Evolutionary conservation across 1,284 basidiomycete genomes (phyloP).

Genomic region (Fomitopsis palustris): DNA sequence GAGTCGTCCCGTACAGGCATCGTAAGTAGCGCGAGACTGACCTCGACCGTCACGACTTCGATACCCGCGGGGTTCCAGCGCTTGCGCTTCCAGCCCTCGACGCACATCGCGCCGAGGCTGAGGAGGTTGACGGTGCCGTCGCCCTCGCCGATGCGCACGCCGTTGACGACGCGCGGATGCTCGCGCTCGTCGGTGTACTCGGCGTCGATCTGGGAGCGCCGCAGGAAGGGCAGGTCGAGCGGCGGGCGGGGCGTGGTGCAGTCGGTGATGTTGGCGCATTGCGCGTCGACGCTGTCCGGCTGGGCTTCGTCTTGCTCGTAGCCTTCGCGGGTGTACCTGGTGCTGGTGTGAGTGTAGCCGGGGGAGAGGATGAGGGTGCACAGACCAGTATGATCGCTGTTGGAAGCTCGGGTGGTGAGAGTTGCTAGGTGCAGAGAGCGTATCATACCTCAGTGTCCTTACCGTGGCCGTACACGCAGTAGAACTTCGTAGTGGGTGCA

Average conservation of each 20-base stretch:
- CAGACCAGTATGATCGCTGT: slow-evolving; percentile 75
- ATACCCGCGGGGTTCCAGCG: slow-evolving; percentile 95
- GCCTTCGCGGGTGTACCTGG: slow-evolving; percentile 69
- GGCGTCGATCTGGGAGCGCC: slow-evolving; percentile 80
- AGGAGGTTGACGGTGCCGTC: slow-evolving; percentile 94
- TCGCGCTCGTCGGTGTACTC: slow-evolving; percentile 68
- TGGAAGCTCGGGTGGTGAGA: not conserved
- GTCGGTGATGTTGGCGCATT: slow-evolving; percentile 37
- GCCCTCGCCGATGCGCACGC: slow-evolving; percentile 89
- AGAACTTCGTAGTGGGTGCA: slow-evolving; percentile 92
- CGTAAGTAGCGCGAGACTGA: slow-evolving; percentile 26
- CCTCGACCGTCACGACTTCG: slow-evolving; percentile 84
- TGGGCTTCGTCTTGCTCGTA: slow-evolving; percentile 64
- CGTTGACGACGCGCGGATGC: slow-evolving; percentile 72
- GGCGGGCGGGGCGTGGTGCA: slow-evolving; percentile 42
- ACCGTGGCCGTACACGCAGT: slow-evolving; percentile 93
- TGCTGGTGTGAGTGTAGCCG: not conserved
- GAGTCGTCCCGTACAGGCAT: not conserved
- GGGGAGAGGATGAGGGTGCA: not conserved
- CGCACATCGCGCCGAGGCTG: slow-evolving; percentile 93
- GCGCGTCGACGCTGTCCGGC: slow-evolving; percentile 41
- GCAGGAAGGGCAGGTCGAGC: slow-evolving; percentile 56
- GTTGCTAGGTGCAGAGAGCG: not conserved
- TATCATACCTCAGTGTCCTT: slow-evolving; percentile 87
- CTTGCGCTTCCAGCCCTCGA: slow-evolving; percentile 88